Percentiles rank a stretch among this genome's conserved stretches.
phyloP scores from a whole-genome alignment of 208 protist genomes.

The Angomonas ambiguus region DNA sequence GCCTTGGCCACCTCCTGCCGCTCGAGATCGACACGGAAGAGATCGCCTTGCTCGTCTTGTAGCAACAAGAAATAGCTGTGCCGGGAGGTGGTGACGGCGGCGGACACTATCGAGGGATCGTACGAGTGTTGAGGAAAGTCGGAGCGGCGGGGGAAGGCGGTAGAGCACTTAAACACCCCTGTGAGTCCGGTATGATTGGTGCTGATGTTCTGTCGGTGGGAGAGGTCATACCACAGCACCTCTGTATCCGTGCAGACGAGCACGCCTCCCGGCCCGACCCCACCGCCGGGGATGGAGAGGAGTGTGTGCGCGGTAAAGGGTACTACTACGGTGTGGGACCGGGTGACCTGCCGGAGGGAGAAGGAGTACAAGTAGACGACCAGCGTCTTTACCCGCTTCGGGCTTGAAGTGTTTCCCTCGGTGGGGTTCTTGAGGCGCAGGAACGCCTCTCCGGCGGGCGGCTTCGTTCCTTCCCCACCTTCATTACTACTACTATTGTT shows the following conservation, averaged over 20 bases:
- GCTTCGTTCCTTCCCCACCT: neutral
- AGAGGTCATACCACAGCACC: conserved; percentile 92
- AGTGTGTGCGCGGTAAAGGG: conserved; percentile 89
- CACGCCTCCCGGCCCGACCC: conserved; percentile 94
- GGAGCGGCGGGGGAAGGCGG: conserved; percentile 72
- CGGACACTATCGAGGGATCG: conserved; percentile 88
- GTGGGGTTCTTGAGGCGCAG: too few relatives aligned
- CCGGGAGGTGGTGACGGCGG: conserved; percentile 68
- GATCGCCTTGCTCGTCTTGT: conserved; percentile 97
- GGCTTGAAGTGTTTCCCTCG: neutral
- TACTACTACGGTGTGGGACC: conserved; percentile 92
- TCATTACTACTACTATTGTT: conserved; percentile 3
- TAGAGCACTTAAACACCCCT: conserved; percentile 74
- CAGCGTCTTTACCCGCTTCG: conserved; percentile 31
- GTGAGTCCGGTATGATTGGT: conserved; percentile 4
- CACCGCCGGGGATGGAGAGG: conserved; percentile 82
- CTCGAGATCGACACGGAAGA: conserved; percentile 93
- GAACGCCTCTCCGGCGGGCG: too few relatives aligned
- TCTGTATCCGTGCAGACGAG: conserved; percentile 95
- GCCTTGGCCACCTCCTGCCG: conserved; percentile 30
- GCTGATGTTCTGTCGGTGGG: conserved; percentile 11
- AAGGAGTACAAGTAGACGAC: conserved; percentile 98
- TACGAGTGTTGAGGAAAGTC: conserved; percentile 72
- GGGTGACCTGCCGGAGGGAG: conserved; percentile 97
- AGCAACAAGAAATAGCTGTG: conserved; percentile 94